These are phyloP conservation scores for Daldinia childiae DNA, from an alignment of 495 filamentous ascomycete species.

Conservation along the genomic window DNA sequence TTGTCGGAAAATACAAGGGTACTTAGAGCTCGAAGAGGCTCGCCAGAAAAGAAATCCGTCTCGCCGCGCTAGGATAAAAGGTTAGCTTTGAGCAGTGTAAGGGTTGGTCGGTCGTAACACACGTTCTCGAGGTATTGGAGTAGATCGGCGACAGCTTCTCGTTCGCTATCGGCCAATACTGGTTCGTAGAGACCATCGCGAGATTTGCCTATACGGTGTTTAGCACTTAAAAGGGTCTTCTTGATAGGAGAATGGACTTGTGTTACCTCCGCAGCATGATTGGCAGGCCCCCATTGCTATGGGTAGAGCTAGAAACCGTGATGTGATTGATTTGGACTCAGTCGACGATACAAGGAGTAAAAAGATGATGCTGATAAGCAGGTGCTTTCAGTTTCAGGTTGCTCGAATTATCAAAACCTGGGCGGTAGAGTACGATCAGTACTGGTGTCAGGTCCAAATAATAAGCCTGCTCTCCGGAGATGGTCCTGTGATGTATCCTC, in stretches of 20 bases:
- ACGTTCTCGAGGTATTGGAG: conserved; percentile 97
- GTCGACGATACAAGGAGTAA: conserved; percentile 12
- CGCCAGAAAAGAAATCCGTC: conserved; percentile 97
- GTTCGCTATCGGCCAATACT: conserved; percentile 93
- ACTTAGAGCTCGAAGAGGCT: conserved; percentile 92
- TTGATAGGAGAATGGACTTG: conserved; percentile 16
- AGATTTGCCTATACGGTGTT: conserved; percentile 70
- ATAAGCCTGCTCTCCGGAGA: conserved; percentile 35
- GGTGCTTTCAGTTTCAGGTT: conserved; percentile 5
- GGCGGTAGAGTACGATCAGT: neutral
- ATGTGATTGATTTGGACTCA: conserved; percentile 37
- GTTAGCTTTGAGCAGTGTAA: conserved; percentile 27
- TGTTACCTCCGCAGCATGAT: conserved; percentile 63
- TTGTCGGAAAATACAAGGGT: conserved; percentile 98
- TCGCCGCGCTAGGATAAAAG: conserved; percentile 75
- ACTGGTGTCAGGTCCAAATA: conserved; percentile 26
- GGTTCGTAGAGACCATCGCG: conserved; percentile 96
- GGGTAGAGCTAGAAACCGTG: conserved; percentile 23
- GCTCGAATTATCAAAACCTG: conserved; percentile 18
- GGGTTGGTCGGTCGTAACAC: conserved; percentile 47
- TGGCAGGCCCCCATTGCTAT: conserved; percentile 59
- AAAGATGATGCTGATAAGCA: conserved; percentile 8
- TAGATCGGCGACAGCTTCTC: conserved; percentile 96
- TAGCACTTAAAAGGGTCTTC: conserved; percentile 30
- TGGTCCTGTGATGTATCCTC: conserved; percentile 46